These are phyloP conservation scores for Paecilomyces sp. DNA, from an alignment of 2,329 filamentous ascomycete genomes.

Conservation along the genomic window DNA sequence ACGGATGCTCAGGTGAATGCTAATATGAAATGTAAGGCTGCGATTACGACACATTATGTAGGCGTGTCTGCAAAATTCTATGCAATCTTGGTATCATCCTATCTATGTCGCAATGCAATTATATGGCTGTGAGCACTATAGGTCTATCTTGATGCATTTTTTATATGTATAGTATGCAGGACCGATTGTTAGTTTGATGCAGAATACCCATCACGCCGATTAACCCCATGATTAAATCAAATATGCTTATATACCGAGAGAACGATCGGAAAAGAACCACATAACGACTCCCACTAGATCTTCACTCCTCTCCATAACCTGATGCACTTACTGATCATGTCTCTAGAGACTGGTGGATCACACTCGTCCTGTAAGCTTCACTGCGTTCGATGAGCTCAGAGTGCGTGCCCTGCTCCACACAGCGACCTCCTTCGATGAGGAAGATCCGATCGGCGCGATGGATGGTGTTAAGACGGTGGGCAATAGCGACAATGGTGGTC, in stretches of 20 bases:
- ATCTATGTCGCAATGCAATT: neutral
- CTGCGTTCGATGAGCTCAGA: slow-evolving; percentile 41
- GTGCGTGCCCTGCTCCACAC: slow-evolving; percentile 44
- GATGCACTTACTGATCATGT: slow-evolving; percentile 6
- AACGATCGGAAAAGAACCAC: neutral
- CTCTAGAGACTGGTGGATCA: slow-evolving; percentile 42
- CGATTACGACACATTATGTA: no score
- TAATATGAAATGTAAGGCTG: no score
- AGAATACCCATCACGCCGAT: neutral
- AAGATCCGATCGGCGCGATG: slow-evolving; percentile 74
- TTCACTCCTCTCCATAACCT: neutral
- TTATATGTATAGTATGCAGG: neutral
- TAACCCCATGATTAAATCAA: neutral
- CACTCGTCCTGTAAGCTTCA: slow-evolving; percentile 45
- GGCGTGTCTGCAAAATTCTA: neutral
- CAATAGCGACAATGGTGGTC: slow-evolving; percentile 35
- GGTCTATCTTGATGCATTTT: neutral
- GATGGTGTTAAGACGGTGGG: slow-evolving; percentile 36
- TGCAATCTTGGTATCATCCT: neutral
- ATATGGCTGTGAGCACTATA: neutral
- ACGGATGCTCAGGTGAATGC: no score
- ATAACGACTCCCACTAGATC: neutral
- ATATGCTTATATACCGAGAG: neutral
- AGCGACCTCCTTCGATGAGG: slow-evolving; percentile 41
- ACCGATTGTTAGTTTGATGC: neutral